Evolutionary conservation across 2,329 filamentous ascomycete species (phyloP), one percentile per base, ranked within the genome.

Genomic region (Triangularia setosa): DNA sequence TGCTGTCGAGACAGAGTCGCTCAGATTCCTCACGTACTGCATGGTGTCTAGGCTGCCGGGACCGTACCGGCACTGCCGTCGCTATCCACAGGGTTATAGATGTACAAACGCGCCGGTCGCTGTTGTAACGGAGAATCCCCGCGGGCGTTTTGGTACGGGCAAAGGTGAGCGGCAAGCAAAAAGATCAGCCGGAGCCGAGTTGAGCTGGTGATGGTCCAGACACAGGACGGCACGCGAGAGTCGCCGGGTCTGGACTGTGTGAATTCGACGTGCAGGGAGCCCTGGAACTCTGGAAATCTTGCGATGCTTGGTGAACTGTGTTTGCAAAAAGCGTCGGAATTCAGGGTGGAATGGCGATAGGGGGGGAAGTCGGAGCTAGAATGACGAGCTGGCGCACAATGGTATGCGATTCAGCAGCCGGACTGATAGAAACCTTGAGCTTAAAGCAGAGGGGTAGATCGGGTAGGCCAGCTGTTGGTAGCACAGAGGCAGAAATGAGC

Each of bases 21-120:
- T 95, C 72, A 98, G 87, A 74, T 93, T 96, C 71, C 95, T 87
- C 71, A 98, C 93, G 90, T 98, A 98, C 84, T 98, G 93, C 95
- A 98, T 98, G 68, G 77, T 82, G 74, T 72, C 59, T 61, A 56
- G 59, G 23, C 11, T 60, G 24, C 27, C 21, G 54, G n/a, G 4
- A 58, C 58, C 21, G 28, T 25, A 11, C 48, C 44, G 18, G 25
- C n/a, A 24, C 23, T 28, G 27, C 6, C 21, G n/a, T 48, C 18
- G 40, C 40, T 48, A 21, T n/a, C 18, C n/a, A 48, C 40, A 48
- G n/a, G n/a, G 9, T 3, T 48, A 18, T 48, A 48, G 21, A 48
- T 48, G 40, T 48, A 48, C 40, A 48, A 27, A 23, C 52, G 24
- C 52, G 14, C 21, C 52, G 52, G 52, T 28, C 23, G 52, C 52